phyloP scores from a whole-genome alignment of 2,329 filamentous ascomycete genomes.

The Clonostachys sp. region DNA sequence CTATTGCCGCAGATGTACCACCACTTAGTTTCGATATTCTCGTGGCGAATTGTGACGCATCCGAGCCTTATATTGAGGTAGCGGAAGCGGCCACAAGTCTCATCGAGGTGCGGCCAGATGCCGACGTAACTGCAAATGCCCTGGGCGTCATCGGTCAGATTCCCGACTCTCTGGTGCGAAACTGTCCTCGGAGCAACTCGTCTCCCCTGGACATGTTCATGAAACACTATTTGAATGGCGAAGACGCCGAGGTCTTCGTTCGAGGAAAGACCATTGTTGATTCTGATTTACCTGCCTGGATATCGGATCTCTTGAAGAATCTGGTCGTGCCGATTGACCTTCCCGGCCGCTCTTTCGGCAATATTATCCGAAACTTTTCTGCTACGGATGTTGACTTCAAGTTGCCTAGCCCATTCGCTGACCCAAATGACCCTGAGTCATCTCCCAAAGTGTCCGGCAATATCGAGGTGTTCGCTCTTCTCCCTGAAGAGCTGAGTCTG shows the following conservation, averaged over 20 bases:
- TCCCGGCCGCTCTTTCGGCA: conserved; percentile 75
- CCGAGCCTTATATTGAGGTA: conserved; percentile 71
- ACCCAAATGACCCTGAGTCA: conserved; percentile 67
- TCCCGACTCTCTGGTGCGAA: conserved; percentile 65
- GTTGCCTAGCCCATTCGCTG: conserved; percentile 74
- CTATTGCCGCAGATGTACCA: conserved; percentile 72
- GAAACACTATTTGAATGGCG: conserved; percentile 74
- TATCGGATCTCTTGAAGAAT: conserved; percentile 73
- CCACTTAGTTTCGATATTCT: conserved; percentile 80
- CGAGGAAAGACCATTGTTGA: conserved; percentile 68
- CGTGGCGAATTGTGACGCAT: conserved; percentile 71
- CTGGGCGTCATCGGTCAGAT: conserved; percentile 69
- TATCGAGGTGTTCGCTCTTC: conserved; percentile 70
- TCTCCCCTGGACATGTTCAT: conserved; percentile 85
- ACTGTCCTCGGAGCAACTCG: conserved; percentile 70
- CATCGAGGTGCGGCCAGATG: conserved; percentile 63
- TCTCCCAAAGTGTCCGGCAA: conserved; percentile 79
- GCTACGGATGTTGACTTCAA: conserved; percentile 81
- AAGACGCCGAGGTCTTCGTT: conserved; percentile 75
- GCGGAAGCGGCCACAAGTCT: conserved; percentile 68
- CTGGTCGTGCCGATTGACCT: conserved; percentile 83
- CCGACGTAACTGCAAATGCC: conserved; percentile 64
- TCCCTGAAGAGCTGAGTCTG: conserved; percentile 87
- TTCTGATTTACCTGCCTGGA: conserved; percentile 72
- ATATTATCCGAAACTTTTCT: conserved; percentile 83